phyloP scores from a whole-genome alignment of 768 basidiomycete species.

The Auriscalpium vulgare region DNA sequence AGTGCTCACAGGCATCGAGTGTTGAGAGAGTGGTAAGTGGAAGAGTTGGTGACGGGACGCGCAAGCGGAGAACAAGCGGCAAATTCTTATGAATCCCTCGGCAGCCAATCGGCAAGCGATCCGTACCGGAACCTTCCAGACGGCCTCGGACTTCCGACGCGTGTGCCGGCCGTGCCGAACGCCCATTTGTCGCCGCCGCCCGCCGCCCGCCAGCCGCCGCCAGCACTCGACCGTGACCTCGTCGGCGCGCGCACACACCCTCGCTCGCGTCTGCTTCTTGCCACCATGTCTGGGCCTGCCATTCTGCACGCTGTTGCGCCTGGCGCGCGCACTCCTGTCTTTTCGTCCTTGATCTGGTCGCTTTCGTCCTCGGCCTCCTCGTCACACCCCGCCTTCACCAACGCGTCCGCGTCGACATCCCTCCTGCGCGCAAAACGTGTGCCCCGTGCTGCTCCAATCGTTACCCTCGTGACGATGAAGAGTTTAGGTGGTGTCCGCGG shows the following conservation, averaged over 20 bases:
- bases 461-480: neutral
- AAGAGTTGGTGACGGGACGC: slow-evolving; percentile 2
- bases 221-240: neutral
- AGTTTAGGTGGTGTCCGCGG: neutral
- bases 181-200: neutral
- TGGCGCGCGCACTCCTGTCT: slow-evolving; percentile 3
- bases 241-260: neutral
- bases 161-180: no score
- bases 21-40: neutral
- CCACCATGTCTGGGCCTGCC: slow-evolving; percentile 2
- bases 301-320: slow-evolving; percentile 5
- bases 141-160: neutral
- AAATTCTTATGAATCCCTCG: neutral
- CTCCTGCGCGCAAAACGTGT: neutral
- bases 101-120: neutral
- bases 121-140: neutral
- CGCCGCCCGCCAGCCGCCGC: neutral
- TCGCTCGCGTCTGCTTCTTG: neutral
- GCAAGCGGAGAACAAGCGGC: neutral
- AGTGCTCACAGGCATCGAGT: slow-evolving; percentile 42
- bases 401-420: neutral
- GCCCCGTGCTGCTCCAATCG: neutral
- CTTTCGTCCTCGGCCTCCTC: slow-evolving; percentile 10
- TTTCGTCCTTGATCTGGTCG: slow-evolving; percentile 17
- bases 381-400: slow-evolving; percentile 4